phyloP scores from a whole-genome alignment of 805 yeast species.

The Candida sithepensis region DNA sequence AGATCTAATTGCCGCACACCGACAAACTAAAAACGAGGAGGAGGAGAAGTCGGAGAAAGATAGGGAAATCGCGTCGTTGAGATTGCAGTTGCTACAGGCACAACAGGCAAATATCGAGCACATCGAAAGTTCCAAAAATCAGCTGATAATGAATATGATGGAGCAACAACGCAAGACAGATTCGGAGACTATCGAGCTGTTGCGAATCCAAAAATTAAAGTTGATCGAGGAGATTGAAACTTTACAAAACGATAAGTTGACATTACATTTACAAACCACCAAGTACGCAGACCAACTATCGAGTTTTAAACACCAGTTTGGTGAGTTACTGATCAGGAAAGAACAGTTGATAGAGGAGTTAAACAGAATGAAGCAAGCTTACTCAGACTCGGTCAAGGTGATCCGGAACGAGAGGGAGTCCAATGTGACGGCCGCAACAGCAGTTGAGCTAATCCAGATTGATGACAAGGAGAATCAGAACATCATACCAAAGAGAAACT shows the following conservation, averaged over 20 bases:
- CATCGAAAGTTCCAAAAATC: not conserved
- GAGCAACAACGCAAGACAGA: not conserved
- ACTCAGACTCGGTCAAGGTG: not conserved
- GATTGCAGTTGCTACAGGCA: not conserved
- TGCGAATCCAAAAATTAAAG: not conserved
- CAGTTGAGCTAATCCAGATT: no score
- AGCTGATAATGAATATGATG: not conserved
- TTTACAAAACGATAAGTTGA: constrained; percentile 1
- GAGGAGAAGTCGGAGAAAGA: not conserved
- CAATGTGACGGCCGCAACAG: no score
- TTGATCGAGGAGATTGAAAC: not conserved
- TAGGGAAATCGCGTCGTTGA: not conserved
- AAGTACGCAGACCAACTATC: constrained; percentile 2
- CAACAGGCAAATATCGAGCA: not conserved
- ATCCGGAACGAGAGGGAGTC: not conserved
- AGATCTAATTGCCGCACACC: not conserved
- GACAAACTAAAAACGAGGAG: not conserved
- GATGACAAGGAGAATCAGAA: not conserved
- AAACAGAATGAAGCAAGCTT: not conserved
- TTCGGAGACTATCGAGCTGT: not conserved
- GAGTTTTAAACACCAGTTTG: constrained; percentile 5
- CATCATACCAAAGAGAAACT: not conserved
- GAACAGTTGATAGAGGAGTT: constrained; percentile 10
- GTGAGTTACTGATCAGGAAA: constrained; percentile 7
- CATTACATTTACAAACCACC: not conserved